These are phyloP conservation scores for Achaetomium macrosporum DNA, from an alignment of 2,329 filamentous ascomycete species.

Conservation along the genomic window DNA sequence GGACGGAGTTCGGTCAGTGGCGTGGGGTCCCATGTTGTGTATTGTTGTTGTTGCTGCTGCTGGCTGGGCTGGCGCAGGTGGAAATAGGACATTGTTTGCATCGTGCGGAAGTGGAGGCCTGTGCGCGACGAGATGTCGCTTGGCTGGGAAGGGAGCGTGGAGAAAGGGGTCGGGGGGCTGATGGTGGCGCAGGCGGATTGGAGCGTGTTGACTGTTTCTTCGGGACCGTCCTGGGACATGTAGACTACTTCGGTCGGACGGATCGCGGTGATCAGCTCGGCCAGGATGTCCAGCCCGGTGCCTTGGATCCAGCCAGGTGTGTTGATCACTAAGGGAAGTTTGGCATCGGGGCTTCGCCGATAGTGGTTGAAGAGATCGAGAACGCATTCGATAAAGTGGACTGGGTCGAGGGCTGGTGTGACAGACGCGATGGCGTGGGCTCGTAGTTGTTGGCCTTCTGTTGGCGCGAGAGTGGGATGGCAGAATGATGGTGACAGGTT, in stretches of 20 bases:
- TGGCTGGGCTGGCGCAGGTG: conserved; percentile 38
- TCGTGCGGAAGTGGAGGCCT: conserved; percentile 59
- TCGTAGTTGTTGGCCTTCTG: conserved; percentile 40
- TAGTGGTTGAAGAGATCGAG: conserved; percentile 58
- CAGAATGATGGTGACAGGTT: conserved; percentile 64
- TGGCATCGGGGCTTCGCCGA: conserved; percentile 35
- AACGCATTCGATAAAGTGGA: conserved; percentile 60
- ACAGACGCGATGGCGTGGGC: conserved; percentile 62
- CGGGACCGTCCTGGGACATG: conserved; percentile 59
- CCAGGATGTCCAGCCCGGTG: conserved; percentile 60
- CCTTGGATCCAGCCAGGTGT: conserved; percentile 70
- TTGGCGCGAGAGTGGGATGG: conserved; percentile 41
- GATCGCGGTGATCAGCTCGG: conserved; percentile 48
- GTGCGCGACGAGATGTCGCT: conserved; percentile 51
- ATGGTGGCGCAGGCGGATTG: conserved; percentile 35
- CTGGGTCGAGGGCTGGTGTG: conserved; percentile 60
- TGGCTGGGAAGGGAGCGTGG: conserved; percentile 53
- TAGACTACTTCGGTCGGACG: conserved; percentile 60
- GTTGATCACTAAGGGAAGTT: conserved; percentile 61
- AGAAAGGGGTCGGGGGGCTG: conserved; percentile 35
- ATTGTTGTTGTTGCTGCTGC: conserved; percentile 15
- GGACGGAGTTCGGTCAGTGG: conserved; percentile 54
- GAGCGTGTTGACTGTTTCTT: conserved; percentile 50
- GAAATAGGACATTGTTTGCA: conserved; percentile 79
- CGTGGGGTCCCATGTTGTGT: conserved; percentile 41